Evolutionary conservation across 2,329 filamentous ascomycete species (phyloP).

Genomic region (Lojkania enalia): DNA sequence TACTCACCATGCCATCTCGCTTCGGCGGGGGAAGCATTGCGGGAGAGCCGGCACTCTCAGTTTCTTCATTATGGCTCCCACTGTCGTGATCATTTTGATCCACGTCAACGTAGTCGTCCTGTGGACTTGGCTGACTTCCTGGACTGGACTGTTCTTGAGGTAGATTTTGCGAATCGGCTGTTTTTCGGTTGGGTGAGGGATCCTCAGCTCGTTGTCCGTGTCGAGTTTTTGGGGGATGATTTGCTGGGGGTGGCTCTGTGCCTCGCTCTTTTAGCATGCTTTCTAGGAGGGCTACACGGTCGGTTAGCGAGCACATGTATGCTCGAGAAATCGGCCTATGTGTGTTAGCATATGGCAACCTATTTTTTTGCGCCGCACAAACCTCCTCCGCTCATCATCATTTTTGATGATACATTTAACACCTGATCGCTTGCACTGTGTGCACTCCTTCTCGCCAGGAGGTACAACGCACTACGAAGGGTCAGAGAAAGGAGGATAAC

Average conservation of each 20-base stretch:
- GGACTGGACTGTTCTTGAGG: slow-evolving; percentile 35
- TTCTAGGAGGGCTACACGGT: slow-evolving; percentile 58
- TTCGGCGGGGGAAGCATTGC: slow-evolving; percentile 43
- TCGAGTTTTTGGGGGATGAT: slow-evolving; percentile 58
- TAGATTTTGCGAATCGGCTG: slow-evolving; percentile 16
- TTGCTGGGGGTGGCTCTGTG: slow-evolving; percentile 54
- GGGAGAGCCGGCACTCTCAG: slow-evolving; percentile 34
- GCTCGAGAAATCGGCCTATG: slow-evolving; percentile 62
- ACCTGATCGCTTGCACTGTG: slow-evolving; percentile 57
- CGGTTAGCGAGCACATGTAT: slow-evolving; percentile 61
- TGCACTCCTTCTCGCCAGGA: slow-evolving; percentile 55
- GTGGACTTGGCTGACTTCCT: slow-evolving; percentile 33
- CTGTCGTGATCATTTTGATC: slow-evolving; percentile 30
- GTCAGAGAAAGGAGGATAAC: slow-evolving; percentile 25
- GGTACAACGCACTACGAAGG: slow-evolving; percentile 56
- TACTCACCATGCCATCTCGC: slow-evolving; percentile 55
- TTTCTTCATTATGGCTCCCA: slow-evolving; percentile 27
- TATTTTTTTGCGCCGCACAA: slow-evolving; percentile 17
- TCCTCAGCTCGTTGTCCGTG: slow-evolving; percentile 41
- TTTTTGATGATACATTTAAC: slow-evolving; percentile 60
- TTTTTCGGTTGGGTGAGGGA: slow-evolving; percentile 23
- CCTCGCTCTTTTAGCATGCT: slow-evolving; percentile 56
- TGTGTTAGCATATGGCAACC: background rate
- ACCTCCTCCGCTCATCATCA: slow-evolving; percentile 61
- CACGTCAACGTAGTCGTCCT: slow-evolving; percentile 32